These are phyloP conservation scores for Lumnitzera racemosa DNA, from an alignment of 345 rosid species.

Conservation along the genomic window DNA sequence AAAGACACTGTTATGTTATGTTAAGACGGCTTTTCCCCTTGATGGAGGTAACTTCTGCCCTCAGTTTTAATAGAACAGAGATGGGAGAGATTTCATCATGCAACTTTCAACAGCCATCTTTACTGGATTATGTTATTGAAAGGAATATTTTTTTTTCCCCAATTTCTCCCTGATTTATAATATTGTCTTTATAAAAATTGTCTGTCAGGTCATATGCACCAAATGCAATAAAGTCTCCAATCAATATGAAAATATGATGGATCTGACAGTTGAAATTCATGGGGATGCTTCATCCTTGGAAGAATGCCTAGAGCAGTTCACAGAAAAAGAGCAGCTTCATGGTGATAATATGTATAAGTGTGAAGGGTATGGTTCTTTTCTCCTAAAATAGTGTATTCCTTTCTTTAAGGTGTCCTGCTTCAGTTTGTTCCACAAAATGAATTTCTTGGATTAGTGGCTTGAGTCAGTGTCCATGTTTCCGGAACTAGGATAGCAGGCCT, in stretches of 20 bases:
- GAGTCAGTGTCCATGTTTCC: no score
- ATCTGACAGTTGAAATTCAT: slow-evolving; percentile 88
- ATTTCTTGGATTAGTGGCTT: no score
- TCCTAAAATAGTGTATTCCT: not conserved
- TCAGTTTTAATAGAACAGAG: no score
- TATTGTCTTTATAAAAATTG: slow-evolving; percentile 2
- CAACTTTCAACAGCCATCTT: not conserved
- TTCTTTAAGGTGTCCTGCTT: not conserved
- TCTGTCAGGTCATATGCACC: slow-evolving; percentile 64
- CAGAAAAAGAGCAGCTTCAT: slow-evolving; percentile 77
- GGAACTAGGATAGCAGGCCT: no score
- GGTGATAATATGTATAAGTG: slow-evolving; percentile 98
- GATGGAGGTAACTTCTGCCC: no score
- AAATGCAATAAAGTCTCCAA: slow-evolving; percentile 66
- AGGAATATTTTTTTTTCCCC: not conserved
- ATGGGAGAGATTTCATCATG: no score
- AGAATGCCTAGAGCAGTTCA: slow-evolving; percentile 91
- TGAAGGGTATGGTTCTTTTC: slow-evolving; percentile 57
- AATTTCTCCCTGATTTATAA: not conserved
- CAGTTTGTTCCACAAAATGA: no score
- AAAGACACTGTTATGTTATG: no score
- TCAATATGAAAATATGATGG: slow-evolving; percentile 97
- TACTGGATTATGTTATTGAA: not conserved
- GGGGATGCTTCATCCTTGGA: slow-evolving; percentile 88
- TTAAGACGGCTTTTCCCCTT: no score